phyloP scores from a whole-genome alignment of 2,329 filamentous ascomycete species.

The Colletotrichum coccodes region DNA sequence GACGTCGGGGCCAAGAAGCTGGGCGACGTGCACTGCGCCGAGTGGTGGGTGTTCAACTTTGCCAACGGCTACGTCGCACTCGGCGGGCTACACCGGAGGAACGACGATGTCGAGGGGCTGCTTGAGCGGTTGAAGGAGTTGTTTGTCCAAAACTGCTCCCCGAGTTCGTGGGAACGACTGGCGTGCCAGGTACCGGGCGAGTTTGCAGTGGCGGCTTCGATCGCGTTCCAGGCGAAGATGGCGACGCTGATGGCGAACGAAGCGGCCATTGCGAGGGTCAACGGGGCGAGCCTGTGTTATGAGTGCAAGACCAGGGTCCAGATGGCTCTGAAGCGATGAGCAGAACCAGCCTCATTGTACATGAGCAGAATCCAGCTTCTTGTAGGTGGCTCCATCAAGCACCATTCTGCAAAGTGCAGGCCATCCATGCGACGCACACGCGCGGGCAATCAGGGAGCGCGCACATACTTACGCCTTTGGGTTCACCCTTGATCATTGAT shows the following conservation, averaged over 20 bases:
- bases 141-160: conserved; percentile 15
- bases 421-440: neutral
- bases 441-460: neutral
- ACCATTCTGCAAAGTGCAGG: too few relatives aligned
- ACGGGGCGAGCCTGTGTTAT: conserved; percentile 23
- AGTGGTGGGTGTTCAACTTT: conserved; percentile 27
- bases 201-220: conserved; percentile 20
- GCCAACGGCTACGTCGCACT: conserved; percentile 22
- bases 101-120: conserved; percentile 12
- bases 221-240: conserved; percentile 28
- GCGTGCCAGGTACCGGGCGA: conserved; percentile 8
- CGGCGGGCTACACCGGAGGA: conserved; percentile 7
- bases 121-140: conserved; percentile 2
- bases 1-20: conserved; percentile 12
- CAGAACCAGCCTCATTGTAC: neutral
- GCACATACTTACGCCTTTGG: neutral
- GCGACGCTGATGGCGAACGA: conserved; percentile 17
- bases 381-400: too few relatives aligned
- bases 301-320: conserved; percentile 30
- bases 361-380: neutral
- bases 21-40: conserved; percentile 8
- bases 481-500: neutral
- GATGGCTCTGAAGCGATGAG: neutral
- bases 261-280: conserved; percentile 25
- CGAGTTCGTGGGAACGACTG: conserved; percentile 10